Conservation (phyloP, 2,329 filamentous ascomycete species). For the Diaporthe sp. region DNA sequence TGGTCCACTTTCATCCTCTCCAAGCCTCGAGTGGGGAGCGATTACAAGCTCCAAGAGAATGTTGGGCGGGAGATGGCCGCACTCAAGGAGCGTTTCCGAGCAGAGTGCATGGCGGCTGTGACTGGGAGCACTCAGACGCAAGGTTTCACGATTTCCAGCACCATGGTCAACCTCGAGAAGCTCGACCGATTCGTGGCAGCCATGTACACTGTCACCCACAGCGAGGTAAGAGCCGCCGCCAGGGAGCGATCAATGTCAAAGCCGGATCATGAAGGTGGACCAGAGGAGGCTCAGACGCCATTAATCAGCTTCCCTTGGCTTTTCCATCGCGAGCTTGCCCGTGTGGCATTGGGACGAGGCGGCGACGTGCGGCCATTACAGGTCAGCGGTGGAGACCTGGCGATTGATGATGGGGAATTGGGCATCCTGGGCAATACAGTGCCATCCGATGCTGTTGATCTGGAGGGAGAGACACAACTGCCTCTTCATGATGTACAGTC, state of each 20-base stretch:
- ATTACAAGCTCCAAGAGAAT: conserved; percentile 90
- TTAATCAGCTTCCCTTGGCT: conserved; percentile 96
- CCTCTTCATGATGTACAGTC: not conserved
- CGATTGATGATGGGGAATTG: not conserved
- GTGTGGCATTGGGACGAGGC: conserved; percentile 65
- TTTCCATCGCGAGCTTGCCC: conserved; percentile 77
- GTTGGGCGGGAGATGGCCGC: conserved; percentile 75
- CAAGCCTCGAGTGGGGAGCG: conserved; percentile 75
- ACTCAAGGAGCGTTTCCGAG: conserved; percentile 76
- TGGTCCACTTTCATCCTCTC: conserved; percentile 87
- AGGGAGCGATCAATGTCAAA: conserved; percentile 48
- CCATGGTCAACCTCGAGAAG: conserved; percentile 56
- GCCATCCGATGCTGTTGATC: too few species aligned
- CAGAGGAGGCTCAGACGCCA: conserved; percentile 67
- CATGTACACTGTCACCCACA: conserved; percentile 86
- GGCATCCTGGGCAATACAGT: not conserved
- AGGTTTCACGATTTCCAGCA: conserved; percentile 55
- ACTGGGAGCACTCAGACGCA: conserved; percentile 18
- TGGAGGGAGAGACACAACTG: conserved; percentile 3
- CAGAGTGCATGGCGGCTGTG: conserved; percentile 72
- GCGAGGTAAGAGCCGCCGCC: conserved; percentile 72
- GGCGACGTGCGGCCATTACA: not conserved
- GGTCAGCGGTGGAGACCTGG: not conserved
- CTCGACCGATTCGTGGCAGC: conserved; percentile 82
- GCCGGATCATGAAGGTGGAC: conserved; percentile 41